Evolutionary conservation across 768 basidiomycete genomes (phyloP), one percentile per base, ranked within the genome.

Genomic region (Mrakia blollopis): DNA sequence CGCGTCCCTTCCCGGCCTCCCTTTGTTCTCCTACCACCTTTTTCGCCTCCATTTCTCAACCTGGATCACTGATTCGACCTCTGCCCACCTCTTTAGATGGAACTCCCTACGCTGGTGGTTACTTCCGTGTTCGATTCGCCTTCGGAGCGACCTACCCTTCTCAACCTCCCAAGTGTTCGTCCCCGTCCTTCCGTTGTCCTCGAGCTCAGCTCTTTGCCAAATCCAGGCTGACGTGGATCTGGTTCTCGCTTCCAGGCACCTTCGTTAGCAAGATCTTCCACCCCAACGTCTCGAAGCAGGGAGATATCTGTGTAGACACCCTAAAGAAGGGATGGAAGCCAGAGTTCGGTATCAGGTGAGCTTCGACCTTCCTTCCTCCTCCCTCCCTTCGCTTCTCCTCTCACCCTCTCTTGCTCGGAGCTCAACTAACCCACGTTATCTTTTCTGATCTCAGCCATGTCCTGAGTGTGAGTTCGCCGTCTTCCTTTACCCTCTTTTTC

Each of bases 281-380:
- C 81, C 95, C 96, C 0, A 98, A 98, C 81, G 93, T 98, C 57
- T 95, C 94, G 0, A 87, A 88, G 47, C 83, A 88, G 0, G 94
- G 94, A 23, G 94, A 97, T 84, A 98, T 98, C 80, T 98, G 94
- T 83, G 94, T 98, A 21, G 96, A 95, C 85, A 98, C 94, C 10
- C 85, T 98, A 35, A 98, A 97, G 87, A 96, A 97, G 83, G 94
- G 96, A 81, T 98, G 95, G 95, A 91, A 94, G 83, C 88, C 92
- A 32, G 88, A 90, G 18, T 95, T 93, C 80, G 95, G 95, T 69
- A 93, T 98, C 41, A 89, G 87, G 21, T 93, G 95, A 37, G 76
- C 52, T 41, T 11, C 16, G 11, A 30, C 13, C 0, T 83, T 96
- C 96, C 77, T 87, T 96, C 23, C 90, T 93, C 76, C 68, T 39